Conservation (phyloP, 192 early-diverging fungal species). For the Dimargaris xerosporica region DNA sequence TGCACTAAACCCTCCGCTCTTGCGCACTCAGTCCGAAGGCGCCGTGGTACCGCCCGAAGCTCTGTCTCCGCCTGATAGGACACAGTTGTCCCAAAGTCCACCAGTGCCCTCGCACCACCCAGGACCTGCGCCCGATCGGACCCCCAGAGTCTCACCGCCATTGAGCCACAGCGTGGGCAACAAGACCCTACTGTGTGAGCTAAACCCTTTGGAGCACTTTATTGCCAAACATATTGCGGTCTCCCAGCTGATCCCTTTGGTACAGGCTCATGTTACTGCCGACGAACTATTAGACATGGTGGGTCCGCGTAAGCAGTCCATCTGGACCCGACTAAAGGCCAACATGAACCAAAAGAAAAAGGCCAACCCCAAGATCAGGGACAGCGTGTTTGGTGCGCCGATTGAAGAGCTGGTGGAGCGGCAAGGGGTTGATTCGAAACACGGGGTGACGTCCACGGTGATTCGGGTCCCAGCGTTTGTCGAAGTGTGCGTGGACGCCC, state of each 20-base stretch:
- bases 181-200: constrained; percentile 26
- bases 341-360: constrained; percentile 37
- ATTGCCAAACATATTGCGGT: constrained; percentile 76
- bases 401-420: constrained; percentile 71
- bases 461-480: constrained; percentile 74
- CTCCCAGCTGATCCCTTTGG: constrained; percentile 47
- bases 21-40: too few species aligned
- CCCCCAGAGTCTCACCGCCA: too few species aligned
- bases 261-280: constrained; percentile 49
- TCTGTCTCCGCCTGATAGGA: too few species aligned
- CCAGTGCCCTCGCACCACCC: too few species aligned
- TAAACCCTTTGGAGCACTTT: constrained; percentile 61
- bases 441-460: constrained; percentile 45
- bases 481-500: constrained; percentile 56
- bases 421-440: constrained; percentile 66
- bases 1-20: too few species aligned
- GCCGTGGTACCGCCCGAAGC: too few species aligned
- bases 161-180: too few species aligned
- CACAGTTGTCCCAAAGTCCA: too few species aligned
- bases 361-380: constrained; percentile 15
- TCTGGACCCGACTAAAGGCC: constrained; percentile 64
- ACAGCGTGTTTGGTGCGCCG: constrained; percentile 62
- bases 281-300: constrained; percentile 68
- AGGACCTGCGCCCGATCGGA: too few species aligned
- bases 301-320: constrained; percentile 52